A percentile compares a stretch with the other conserved stretches of the same genome.
phyloP scores from a whole-genome alignment of 1,284 basidiomycete genomes.

The Calocybe gambosa region DNA sequence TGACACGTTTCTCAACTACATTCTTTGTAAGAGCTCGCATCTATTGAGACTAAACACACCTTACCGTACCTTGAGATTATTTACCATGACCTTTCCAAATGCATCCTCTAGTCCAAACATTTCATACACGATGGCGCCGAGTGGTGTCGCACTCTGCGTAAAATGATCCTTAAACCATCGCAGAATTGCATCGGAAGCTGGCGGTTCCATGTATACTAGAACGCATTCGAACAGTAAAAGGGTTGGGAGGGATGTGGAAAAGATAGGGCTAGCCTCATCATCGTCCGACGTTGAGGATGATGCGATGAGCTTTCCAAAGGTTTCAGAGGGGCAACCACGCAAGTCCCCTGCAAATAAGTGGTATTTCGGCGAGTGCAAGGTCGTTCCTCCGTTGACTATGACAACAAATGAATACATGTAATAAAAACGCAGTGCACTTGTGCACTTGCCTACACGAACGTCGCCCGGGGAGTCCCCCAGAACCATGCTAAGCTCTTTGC shows the following conservation, averaged over 20 bases:
- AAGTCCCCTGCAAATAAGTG: slow-evolving; percentile 75
- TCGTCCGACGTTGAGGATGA: slow-evolving; percentile 20
- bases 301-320: slow-evolving; percentile 31
- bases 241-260: slow-evolving; percentile 70
- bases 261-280: slow-evolving; percentile 26
- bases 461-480: slow-evolving; percentile 43
- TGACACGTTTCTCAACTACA: slow-evolving; percentile 64
- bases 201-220: slow-evolving; percentile 78
- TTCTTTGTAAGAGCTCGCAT: background rate
- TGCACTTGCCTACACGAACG: slow-evolving; percentile 13
- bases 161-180: slow-evolving; percentile 70
- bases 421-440: background rate
- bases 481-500: slow-evolving; percentile 47
- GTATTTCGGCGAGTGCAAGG: slow-evolving; percentile 61
- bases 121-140: slow-evolving; percentile 76
- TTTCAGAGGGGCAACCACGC: slow-evolving; percentile 42
- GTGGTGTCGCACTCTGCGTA: slow-evolving; percentile 20
- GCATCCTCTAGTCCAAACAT: slow-evolving; percentile 83
- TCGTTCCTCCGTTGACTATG: slow-evolving; percentile 64
- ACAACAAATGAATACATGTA: slow-evolving; percentile 7
- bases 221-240: slow-evolving; percentile 90
- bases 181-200: slow-evolving; percentile 55
- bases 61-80: slow-evolving; percentile 65
- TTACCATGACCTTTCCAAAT: slow-evolving; percentile 85
- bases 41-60: background rate